phyloP scores from a whole-genome alignment of 495 filamentous ascomycete genomes.

The Zalerion maritima region DNA sequence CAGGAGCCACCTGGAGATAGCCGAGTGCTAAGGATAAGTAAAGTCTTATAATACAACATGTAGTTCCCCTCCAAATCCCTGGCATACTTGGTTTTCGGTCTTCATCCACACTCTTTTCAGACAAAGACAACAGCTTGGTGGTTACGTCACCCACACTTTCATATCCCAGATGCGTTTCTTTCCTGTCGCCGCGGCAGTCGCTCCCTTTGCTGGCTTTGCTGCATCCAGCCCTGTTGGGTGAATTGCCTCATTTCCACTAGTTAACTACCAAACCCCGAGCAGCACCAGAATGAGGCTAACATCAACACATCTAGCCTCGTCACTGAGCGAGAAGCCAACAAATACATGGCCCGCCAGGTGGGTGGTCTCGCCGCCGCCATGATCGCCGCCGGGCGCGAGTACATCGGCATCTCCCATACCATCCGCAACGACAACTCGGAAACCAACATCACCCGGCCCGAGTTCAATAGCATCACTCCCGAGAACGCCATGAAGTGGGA shows the following conservation, averaged over 20 bases:
- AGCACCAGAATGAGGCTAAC: conserved; percentile 27
- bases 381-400: conserved; percentile 19
- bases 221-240: conserved; percentile 26
- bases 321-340: too few relatives aligned
- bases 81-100: conserved; percentile 11
- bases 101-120: conserved; percentile 9
- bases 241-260: conserved; percentile 33
- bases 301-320: conserved; percentile 13
- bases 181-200: too few relatives aligned
- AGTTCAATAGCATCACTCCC: conserved; percentile 40
- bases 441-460: conserved; percentile 11
- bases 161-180: too few relatives aligned
- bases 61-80: conserved; percentile 11
- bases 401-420: conserved; percentile 13
- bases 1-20: too few relatives aligned
- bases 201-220: conserved; percentile 2
- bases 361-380: not conserved
- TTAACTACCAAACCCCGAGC: conserved; percentile 36
- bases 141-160: conserved; percentile 7
- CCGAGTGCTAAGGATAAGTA: too few relatives aligned
- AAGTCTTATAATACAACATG: too few relatives aligned
- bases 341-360: too few relatives aligned
- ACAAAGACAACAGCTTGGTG: conserved; percentile 7
- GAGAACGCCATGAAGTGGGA: conserved; percentile 42
- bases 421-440: conserved; percentile 2